A percentile compares a stretch with the other conserved stretches of the same genome.
Conservation (phyloP, 176 grass and related monocot genomes). For the Olyra latifolia region DNA sequence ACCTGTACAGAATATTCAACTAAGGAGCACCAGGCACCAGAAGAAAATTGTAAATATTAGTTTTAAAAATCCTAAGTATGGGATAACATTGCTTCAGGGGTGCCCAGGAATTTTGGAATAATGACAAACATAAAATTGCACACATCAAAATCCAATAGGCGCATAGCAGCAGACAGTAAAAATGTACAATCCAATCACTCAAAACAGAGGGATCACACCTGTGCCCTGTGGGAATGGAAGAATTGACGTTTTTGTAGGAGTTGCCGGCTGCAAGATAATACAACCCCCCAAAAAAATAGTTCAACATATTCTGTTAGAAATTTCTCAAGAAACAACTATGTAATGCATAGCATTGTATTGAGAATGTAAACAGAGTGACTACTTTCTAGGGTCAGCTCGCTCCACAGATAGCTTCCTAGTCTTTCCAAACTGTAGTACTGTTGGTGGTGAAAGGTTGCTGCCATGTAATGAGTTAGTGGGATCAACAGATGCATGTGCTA, state of each 20-base stretch:
- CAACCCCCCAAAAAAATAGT: slow-evolving; percentile 27
- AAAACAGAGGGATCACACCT: slow-evolving; percentile 42
- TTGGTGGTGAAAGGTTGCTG: slow-evolving; percentile 68
- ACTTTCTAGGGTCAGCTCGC: slow-evolving; percentile 96
- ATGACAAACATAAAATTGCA: slow-evolving; percentile 13
- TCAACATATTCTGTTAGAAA: slow-evolving; percentile 18
- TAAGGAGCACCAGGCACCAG: no score
- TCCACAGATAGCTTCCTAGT: slow-evolving; percentile 85
- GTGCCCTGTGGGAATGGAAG: slow-evolving; percentile 96
- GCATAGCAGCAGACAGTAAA: background rate
- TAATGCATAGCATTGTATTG: slow-evolving; percentile 11
- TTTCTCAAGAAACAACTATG: background rate
- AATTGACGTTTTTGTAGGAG: slow-evolving; percentile 94
- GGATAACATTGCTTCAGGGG: background rate
- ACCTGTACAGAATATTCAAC: slow-evolving; percentile 6
- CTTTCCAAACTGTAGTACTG: slow-evolving; percentile 92
- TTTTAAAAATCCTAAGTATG: background rate
- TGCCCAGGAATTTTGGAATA: slow-evolving; percentile 9
- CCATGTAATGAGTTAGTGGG: slow-evolving; percentile 61
- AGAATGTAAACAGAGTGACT: slow-evolving; percentile 33
- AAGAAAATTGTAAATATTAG: no score
- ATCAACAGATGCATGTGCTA: slow-evolving; percentile 71
- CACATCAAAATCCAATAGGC: background rate
- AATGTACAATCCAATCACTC: slow-evolving; percentile 8
- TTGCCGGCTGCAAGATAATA: slow-evolving; percentile 67